Evolutionary conservation across 345 rosid genomes (phyloP).

Genomic region (Brassica juncea): DNA sequence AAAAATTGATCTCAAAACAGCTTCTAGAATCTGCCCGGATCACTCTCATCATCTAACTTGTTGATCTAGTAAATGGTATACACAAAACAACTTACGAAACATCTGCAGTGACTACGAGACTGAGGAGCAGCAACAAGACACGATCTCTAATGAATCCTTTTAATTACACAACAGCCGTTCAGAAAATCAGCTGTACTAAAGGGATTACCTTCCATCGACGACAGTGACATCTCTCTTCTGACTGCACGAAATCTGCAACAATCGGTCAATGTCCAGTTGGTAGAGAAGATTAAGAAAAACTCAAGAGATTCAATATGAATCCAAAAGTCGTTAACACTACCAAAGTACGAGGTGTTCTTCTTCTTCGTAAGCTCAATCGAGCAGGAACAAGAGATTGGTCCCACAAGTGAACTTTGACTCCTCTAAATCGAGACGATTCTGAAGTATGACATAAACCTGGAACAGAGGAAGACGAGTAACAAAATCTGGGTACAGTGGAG

Average conservation of each 20-base stretch:
- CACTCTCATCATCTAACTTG: not conserved
- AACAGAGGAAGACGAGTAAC: slow-evolving; percentile 29
- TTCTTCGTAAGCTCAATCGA: slow-evolving; percentile 42
- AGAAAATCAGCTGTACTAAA: not conserved
- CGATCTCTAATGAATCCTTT: not conserved
- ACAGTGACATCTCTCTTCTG: slow-evolving; percentile 56
- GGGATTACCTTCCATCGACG: slow-evolving; percentile 62
- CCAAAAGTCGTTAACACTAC: not conserved
- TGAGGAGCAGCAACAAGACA: not conserved
- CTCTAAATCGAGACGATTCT: slow-evolving; percentile 45
- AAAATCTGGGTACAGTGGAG: slow-evolving; percentile 26
- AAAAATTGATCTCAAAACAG: not conserved
- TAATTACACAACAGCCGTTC: not conserved
- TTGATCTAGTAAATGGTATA: not conserved
- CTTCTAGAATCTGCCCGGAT: not conserved
- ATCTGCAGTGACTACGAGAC: not conserved
- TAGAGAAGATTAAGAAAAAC: not conserved
- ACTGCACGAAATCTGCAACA: slow-evolving; percentile 53
- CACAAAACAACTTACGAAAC: not conserved
- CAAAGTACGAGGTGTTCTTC: slow-evolving; percentile 37
- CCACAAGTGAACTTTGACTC: slow-evolving; percentile 39
- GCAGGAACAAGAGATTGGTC: slow-evolving; percentile 34
- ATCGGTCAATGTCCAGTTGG: not conserved
- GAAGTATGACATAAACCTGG: slow-evolving; percentile 49
- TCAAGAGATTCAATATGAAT: not conserved